Conservation (phyloP, 2,329 filamentous ascomycete species). For the Hansfordia pulvinata region DNA sequence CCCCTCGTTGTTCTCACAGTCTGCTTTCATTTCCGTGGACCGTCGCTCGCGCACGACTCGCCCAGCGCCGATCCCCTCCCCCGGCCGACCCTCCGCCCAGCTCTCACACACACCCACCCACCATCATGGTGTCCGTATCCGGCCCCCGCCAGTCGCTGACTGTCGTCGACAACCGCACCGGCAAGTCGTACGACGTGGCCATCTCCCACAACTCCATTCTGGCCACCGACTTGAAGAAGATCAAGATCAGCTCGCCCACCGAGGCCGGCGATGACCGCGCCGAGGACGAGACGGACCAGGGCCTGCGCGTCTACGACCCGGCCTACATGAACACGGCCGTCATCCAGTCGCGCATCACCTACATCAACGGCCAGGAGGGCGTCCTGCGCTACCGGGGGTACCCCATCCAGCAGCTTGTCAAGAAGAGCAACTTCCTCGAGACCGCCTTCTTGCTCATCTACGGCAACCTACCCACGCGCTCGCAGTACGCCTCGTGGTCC, state of each 20-base stretch:
- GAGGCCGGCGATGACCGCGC: slow-evolving; percentile 19
- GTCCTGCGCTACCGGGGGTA: slow-evolving; percentile 38
- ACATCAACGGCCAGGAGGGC: slow-evolving; percentile 37
- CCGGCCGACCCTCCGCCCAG: not conserved
- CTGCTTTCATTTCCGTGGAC: too few species aligned
- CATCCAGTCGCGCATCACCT: slow-evolving; percentile 33
- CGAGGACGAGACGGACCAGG: slow-evolving; percentile 32
- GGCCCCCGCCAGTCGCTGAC: slow-evolving; percentile 20
- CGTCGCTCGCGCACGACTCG: too few species aligned
- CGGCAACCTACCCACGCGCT: slow-evolving; percentile 29
- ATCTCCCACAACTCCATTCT: slow-evolving; percentile 34
- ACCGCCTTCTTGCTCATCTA: slow-evolving; percentile 35
- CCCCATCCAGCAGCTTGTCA: slow-evolving; percentile 34
- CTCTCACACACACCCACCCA: not conserved
- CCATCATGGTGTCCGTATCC: slow-evolving; percentile 11
- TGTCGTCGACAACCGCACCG: slow-evolving; percentile 34
- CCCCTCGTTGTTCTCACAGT: too few species aligned
- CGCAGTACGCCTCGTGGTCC: slow-evolving; percentile 26
- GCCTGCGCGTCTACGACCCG: slow-evolving; percentile 35
- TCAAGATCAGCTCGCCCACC: slow-evolving; percentile 23
- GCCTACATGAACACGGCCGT: slow-evolving; percentile 39
- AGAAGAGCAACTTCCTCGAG: slow-evolving; percentile 34
- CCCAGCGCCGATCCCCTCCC: too few species aligned
- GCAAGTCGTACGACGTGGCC: slow-evolving; percentile 31
- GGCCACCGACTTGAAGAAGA: slow-evolving; percentile 37